Evolutionary conservation across 768 basidiomycete species (phyloP).

Genomic region (Naematelia aurantialba): DNA sequence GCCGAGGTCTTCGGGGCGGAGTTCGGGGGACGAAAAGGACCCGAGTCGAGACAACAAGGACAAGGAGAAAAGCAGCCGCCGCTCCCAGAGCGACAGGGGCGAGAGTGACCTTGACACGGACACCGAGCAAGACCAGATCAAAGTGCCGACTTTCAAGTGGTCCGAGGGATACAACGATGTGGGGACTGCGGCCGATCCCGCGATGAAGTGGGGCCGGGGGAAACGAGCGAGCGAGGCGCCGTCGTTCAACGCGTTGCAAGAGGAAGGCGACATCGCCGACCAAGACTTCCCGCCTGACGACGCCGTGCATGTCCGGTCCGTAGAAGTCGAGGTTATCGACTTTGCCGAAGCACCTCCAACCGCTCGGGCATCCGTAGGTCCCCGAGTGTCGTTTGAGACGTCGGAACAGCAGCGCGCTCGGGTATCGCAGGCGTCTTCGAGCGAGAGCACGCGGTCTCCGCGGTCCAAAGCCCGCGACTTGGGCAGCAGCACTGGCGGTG

Average conservation of each 20-base stretch:
- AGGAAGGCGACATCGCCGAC: slow-evolving; percentile 3
- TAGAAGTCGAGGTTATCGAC: not conserved
- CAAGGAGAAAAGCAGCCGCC: not conserved
- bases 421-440: not conserved
- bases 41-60: not conserved
- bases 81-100: too few species aligned
- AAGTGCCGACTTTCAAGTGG: slow-evolving; percentile 27
- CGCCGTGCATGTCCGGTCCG: not conserved
- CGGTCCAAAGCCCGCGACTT: not conserved
- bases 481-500: not conserved
- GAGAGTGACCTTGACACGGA: slow-evolving; percentile 6
- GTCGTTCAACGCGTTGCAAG: not conserved
- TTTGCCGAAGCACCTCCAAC: not conserved
- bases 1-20: not conserved
- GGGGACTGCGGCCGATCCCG: slow-evolving; percentile 7
- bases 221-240: slow-evolving; percentile 1
- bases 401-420: not conserved
- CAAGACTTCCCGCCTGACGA: too few species aligned
- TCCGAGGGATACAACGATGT: slow-evolving; percentile 22
- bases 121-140: slow-evolving; percentile 2
- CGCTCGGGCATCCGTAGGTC: not conserved
- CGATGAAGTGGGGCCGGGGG: not conserved
- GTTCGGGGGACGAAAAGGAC: not conserved
- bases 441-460: too few species aligned
- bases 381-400: not conserved